Evolutionary conservation across 176 grass and related monocot genomes (phyloP).

Genomic region (Chrysopogon serrulatus): DNA sequence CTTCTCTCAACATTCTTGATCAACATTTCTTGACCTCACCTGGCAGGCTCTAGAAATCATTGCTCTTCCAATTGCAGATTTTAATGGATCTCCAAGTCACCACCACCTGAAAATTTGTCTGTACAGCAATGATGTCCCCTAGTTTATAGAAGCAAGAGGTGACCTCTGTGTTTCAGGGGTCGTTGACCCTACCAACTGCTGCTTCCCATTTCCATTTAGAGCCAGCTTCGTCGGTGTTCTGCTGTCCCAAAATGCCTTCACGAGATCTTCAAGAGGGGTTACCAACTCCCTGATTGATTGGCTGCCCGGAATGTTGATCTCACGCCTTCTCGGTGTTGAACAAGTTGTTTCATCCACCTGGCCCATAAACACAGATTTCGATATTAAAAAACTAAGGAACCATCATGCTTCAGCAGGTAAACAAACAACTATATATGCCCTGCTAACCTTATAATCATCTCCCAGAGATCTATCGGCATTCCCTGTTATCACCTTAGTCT

Average conservation of each 20-base stretch:
- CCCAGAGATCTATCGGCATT: conserved; percentile 40
- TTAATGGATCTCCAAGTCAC: too few species aligned
- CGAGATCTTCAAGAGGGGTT: conserved; percentile 54
- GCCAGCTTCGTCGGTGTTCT: conserved; percentile 31
- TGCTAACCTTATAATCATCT: conserved; percentile 62
- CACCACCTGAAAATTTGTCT: too few species aligned
- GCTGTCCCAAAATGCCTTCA: conserved; percentile 57
- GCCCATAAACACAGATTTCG: neutral
- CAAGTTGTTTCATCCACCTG: conserved; percentile 74
- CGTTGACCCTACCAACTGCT: neutral
- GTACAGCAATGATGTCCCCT: neutral
- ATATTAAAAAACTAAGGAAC: neutral
- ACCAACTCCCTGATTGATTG: conserved; percentile 54
- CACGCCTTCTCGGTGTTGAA: conserved; percentile 47
- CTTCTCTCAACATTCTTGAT: too few species aligned
- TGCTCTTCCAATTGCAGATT: too few species aligned
- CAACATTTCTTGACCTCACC: neutral
- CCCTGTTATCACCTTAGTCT: conserved; percentile 48
- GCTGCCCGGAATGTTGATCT: conserved; percentile 44
- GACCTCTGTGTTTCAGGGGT: conserved; percentile 39
- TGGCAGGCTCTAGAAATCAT: too few species aligned
- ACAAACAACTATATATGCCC: neutral
- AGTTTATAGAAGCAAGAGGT: conserved; percentile 68
- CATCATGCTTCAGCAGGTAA: neutral
- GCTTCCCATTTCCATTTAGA: conserved; percentile 42